Base-by-base conservation (phyloP, 1,284 basidiomycete genomes). In the Ustilago nuda region DNA sequence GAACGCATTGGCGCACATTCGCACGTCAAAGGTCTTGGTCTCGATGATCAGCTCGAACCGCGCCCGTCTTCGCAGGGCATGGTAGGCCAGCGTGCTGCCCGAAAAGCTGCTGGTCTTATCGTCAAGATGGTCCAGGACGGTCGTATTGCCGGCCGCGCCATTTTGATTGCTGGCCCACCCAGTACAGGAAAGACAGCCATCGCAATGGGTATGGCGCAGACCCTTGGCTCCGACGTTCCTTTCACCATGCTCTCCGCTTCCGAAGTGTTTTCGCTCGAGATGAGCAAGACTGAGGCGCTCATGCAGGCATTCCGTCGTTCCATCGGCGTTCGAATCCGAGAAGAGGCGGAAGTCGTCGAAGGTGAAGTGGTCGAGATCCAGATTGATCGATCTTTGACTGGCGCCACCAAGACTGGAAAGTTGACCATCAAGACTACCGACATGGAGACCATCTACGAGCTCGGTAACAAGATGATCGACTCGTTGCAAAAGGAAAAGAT, bases 401-500 rank as follows among this genome's bases (percentile, higher is more conserved):
- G 97, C 36, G 94, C 95, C 0, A 98, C 95, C 15, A 99, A 98
- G 88, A 98, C 96, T 0, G 96, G 97, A 8, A 96, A 98, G 86
- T 87, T 99, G 68, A 98, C 96, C 0, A 93, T 99, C 84, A 99
- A 99, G 87, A 98, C 95, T 11, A 98, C 95, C 5, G 96, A 99
- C 87, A 99, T 99, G 96, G 96, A 99, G 88, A 99, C 96, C 15
- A 94, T 99, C 48, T 99, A 99, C 86, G 97, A 99, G 87, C 90
- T 99, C 19, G 97, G 97, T 9, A 95, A 92, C 66, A 99, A 99
- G 89, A 99, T 99, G 97, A 98, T 99, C 71, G 96, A 99, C 83
- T 92, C 95, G 8, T 87, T 99, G 46, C 92, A 94, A 56, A 97
- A 96, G 87, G 95, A 99, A 88, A 99, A 98, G 85, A 93, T 99